A percentile compares a stretch with the other conserved stretches of the same genome.
Evolutionary conservation across 805 yeast species (phyloP).

Genomic region (Saccharomyces cerevisiae): DNA sequence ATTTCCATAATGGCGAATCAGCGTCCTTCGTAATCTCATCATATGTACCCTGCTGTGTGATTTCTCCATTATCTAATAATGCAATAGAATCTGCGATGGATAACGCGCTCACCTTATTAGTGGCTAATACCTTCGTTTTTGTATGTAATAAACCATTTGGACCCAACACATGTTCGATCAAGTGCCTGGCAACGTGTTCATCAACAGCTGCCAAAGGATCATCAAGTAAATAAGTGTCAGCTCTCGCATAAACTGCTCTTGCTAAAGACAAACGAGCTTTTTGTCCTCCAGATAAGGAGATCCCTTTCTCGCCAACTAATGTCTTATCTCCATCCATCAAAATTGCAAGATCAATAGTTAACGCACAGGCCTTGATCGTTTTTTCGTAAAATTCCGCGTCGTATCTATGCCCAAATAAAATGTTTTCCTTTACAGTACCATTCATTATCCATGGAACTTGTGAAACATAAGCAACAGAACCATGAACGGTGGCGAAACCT

Average conservation of each 20-base stretch:
- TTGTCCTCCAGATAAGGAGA: constrained; percentile 94
- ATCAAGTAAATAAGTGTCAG: constrained; percentile 84
- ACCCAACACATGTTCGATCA: constrained; percentile 76
- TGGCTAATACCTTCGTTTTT: constrained; percentile 73
- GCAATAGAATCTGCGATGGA: constrained; percentile 64
- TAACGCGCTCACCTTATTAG: constrained; percentile 78
- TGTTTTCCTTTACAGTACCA: constrained; percentile 85
- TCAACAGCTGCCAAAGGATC: constrained; percentile 96
- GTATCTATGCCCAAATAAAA: constrained; percentile 77
- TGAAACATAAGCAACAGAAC: constrained; percentile 79
- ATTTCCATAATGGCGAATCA: constrained; percentile 42
- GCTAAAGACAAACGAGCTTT: constrained; percentile 93
- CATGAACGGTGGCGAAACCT: constrained; percentile 67
- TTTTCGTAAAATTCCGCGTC: constrained; percentile 74
- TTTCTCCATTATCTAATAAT: constrained; percentile 60
- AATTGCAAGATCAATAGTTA: constrained; percentile 64
- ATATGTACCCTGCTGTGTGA: constrained; percentile 59
- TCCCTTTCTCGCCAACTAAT: constrained; percentile 94
- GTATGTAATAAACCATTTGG: constrained; percentile 65
- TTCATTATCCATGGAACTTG: constrained; percentile 97
- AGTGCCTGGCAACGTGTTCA: constrained; percentile 88
- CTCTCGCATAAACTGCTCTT: constrained; percentile 89
- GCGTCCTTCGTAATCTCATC: constrained; percentile 38
- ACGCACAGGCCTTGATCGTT: constrained; percentile 83
- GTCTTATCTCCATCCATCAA: constrained; percentile 88